A percentile compares a stretch with the other conserved stretches of the same genome.
phyloP scores from a whole-genome alignment of 768 basidiomycete species.

The Tylopilus cervinicoccineus region DNA sequence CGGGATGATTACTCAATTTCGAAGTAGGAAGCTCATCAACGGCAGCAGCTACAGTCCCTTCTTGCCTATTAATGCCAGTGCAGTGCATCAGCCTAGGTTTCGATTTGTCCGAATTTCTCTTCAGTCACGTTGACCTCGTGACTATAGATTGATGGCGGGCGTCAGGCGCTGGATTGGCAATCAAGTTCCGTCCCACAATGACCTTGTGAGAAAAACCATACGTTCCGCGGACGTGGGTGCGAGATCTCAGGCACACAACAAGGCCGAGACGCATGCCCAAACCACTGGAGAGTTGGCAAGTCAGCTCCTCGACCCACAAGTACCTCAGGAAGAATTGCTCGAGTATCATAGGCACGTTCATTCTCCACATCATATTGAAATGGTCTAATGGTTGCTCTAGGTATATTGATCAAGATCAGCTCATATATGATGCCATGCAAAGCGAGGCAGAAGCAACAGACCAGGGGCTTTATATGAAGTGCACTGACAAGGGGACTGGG shows the following conservation, averaged over 20 bases:
- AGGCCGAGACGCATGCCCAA: slow-evolving; percentile 26
- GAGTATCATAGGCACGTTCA: slow-evolving; percentile 67
- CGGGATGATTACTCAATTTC: not conserved
- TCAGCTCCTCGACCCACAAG: slow-evolving; percentile 56
- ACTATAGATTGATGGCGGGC: slow-evolving; percentile 65
- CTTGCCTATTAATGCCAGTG: slow-evolving; percentile 47
- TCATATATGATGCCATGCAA: slow-evolving; percentile 55
- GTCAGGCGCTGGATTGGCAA: slow-evolving; percentile 76
- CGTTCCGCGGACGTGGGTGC: slow-evolving; percentile 25
- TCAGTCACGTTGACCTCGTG: slow-evolving; percentile 1
- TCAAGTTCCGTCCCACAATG: slow-evolving; percentile 38
- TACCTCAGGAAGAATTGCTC: slow-evolving; percentile 58
- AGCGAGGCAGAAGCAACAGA: slow-evolving; percentile 55
- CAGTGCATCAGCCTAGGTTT: slow-evolving; percentile 38
- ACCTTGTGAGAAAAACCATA: slow-evolving; percentile 39
- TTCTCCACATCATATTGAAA: not conserved
- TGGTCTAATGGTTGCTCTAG: slow-evolving; percentile 30
- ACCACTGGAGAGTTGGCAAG: slow-evolving; percentile 59
- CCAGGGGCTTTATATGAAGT: slow-evolving; percentile 49
- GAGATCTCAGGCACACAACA: slow-evolving; percentile 27
- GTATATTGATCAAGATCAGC: slow-evolving; percentile 73
- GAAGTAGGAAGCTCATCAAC: slow-evolving; percentile 59
- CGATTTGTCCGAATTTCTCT: slow-evolving; percentile 21
- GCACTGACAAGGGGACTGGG: slow-evolving; percentile 41
- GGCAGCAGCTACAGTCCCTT: slow-evolving; percentile 76